These are phyloP conservation scores for Myochromella boudieri DNA, from an alignment of 768 basidiomycete species.

Conservation along the genomic window DNA sequence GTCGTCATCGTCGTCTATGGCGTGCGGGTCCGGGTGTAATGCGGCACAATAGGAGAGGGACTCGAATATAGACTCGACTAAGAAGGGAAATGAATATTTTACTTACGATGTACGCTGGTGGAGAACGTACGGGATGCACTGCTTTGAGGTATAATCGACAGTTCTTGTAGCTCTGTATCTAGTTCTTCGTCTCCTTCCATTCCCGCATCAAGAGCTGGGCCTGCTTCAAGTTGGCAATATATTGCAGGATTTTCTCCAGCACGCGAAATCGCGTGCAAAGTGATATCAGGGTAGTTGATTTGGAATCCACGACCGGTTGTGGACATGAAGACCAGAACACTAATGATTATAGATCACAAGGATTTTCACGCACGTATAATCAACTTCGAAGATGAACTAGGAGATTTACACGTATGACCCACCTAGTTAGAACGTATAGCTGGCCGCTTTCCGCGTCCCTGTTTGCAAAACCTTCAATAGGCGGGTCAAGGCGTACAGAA, in stretches of 20 bases:
- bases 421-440: slow-evolving; percentile 89
- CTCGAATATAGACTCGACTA: slow-evolving; percentile 86
- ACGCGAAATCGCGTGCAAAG: slow-evolving; percentile 90
- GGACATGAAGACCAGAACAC: slow-evolving; percentile 78
- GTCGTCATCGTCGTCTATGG: slow-evolving; percentile 49
- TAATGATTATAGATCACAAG: slow-evolving; percentile 31
- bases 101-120: background rate
- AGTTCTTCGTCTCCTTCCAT: slow-evolving; percentile 40
- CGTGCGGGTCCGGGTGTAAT: slow-evolving; percentile 70
- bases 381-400: background rate
- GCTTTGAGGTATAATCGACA: slow-evolving; percentile 70
- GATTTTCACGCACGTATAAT: slow-evolving; percentile 5
- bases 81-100: slow-evolving; percentile 3
- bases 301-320: slow-evolving; percentile 72
- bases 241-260: slow-evolving; percentile 64
- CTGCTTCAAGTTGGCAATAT: slow-evolving; percentile 93
- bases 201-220: slow-evolving; percentile 31
- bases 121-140: slow-evolving; percentile 55
- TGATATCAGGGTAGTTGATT: slow-evolving; percentile 86
- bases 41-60: slow-evolving; percentile 84
- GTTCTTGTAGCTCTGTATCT: slow-evolving; percentile 67
- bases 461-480: slow-evolving; percentile 55
- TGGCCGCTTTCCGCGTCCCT: slow-evolving; percentile 59
- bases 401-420: slow-evolving; percentile 15
- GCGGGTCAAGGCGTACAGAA: slow-evolving; percentile 66